Conservation (phyloP, 352 stramenopile species). For the Globisporangium echinulatum region DNA sequence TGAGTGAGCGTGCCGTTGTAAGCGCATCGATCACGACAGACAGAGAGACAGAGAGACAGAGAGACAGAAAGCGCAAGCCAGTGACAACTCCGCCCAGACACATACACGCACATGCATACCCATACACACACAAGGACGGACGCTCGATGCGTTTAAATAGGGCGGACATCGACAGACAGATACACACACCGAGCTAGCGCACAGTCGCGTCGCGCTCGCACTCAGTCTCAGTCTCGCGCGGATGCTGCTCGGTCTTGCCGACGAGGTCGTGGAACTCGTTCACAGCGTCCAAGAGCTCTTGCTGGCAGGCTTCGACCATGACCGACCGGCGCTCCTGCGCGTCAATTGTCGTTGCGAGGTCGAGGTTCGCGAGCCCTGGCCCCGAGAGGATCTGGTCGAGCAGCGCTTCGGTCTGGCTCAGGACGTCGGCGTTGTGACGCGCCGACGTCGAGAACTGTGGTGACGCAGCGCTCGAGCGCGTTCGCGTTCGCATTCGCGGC, state of each 20-base stretch:
- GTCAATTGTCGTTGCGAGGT: conserved; percentile 26
- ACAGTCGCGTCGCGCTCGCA: no score
- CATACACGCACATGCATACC: no score
- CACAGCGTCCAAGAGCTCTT: conserved; percentile 46
- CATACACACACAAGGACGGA: no score
- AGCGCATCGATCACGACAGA: background rate
- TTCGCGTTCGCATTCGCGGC: no score
- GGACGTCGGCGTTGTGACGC: conserved; percentile 41
- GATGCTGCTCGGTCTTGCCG: conserved; percentile 1
- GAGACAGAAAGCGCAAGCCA: background rate
- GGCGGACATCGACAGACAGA: no score
- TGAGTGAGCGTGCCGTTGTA: conserved; percentile 6
- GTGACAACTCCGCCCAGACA: no score
- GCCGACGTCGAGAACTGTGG: conserved; percentile 19
- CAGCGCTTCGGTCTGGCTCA: conserved; percentile 49
- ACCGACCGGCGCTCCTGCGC: conserved; percentile 38
- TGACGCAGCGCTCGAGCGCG: background rate
- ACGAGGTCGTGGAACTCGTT: conserved; percentile 56
- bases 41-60: background rate
- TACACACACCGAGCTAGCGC: no score
- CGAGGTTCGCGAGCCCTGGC: conserved; percentile 24
- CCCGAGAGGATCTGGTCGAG: conserved; percentile 40
- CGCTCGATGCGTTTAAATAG: no score
- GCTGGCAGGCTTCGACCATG: conserved; percentile 61
- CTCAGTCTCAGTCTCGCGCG: background rate